Evolutionary conservation across 805 yeast genomes (phyloP).

Genomic region (Starmera quercuum): DNA sequence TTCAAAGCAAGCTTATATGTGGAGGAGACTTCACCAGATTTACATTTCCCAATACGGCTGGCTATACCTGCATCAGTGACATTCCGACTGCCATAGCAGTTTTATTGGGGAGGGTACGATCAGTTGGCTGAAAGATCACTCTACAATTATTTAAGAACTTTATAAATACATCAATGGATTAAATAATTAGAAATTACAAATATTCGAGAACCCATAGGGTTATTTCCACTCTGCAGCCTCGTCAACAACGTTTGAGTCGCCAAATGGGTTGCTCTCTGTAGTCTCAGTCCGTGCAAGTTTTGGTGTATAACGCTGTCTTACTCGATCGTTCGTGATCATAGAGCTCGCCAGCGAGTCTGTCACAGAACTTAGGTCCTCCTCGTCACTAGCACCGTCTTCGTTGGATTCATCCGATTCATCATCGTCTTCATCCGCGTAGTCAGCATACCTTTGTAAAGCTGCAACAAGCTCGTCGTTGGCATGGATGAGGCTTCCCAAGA

Average conservation of each 20-base stretch:
- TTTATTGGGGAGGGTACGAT: too few species aligned
- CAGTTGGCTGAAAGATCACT: too few species aligned
- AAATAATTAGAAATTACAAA: too few species aligned
- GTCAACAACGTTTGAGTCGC: conserved; percentile 34
- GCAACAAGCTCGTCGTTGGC: conserved; percentile 87
- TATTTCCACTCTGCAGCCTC: conserved; percentile 17
- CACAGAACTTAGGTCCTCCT: conserved; percentile 12
- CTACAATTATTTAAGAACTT: too few species aligned
- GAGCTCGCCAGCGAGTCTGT: conserved; percentile 20
- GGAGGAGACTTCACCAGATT: too few species aligned
- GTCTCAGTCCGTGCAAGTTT: conserved; percentile 6
- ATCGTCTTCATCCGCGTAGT: conserved; percentile 36
- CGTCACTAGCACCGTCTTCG: conserved; percentile 14
- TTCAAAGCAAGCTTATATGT: too few species aligned
- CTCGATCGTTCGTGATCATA: conserved; percentile 16
- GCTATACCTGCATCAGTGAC: too few species aligned
- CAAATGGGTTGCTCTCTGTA: conserved; percentile 39
- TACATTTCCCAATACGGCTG: too few species aligned
- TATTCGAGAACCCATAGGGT: too few species aligned
- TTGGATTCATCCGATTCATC: conserved; percentile 24
- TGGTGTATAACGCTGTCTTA: conserved; percentile 6
- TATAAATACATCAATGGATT: too few species aligned
- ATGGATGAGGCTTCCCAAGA: conserved; percentile 75
- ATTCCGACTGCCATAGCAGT: too few species aligned
- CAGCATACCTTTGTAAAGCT: conserved; percentile 64